A percentile compares a stretch with the other conserved stretches of the same genome.
These are phyloP conservation scores for Pseudocercospora eumusae DNA, from an alignment of 2,329 filamentous ascomycete species.

Conservation along the genomic window DNA sequence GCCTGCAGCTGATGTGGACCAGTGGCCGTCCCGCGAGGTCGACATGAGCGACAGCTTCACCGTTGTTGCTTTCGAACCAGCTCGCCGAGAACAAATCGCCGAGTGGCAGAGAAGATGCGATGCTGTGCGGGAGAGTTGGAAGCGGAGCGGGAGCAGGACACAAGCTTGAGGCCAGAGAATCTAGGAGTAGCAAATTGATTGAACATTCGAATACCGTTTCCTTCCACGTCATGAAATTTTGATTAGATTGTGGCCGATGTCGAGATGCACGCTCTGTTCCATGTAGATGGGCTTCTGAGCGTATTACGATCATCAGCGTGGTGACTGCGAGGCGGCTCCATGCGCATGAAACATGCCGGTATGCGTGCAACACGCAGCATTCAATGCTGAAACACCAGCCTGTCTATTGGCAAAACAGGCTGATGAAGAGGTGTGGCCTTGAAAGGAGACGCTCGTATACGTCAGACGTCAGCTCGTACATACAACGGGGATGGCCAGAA, in stretches of 20 bases:
- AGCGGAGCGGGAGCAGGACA: too few relatives aligned
- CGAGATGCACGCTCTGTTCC: too few relatives aligned
- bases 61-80: conserved; percentile 9
- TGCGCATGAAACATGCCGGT: conserved; percentile 5
- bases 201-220: not conserved
- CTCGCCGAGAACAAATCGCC: conserved; percentile 11
- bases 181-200: too few relatives aligned
- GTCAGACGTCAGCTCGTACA: conserved; percentile 13
- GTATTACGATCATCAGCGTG: not conserved
- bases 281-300: not conserved
- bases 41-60: conserved; percentile 17
- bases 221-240: not conserved
- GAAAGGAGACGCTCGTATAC: conserved; percentile 5
- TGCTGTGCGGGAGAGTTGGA: not conserved
- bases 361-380: not conserved
- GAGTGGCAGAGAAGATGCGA: conserved; percentile 3
- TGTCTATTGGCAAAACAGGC: not conserved
- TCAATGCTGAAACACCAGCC: conserved; percentile 6
- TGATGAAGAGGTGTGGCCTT: not conserved
- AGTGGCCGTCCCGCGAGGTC: conserved; percentile 11
- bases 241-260: not conserved
- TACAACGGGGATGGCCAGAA: not conserved
- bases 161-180: not conserved
- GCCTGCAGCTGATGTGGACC: conserved; percentile 10
- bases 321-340: not conserved